Evolutionary conservation across 371 early-diverging fungal genomes (phyloP), one percentile per base, ranked within the genome.

Genomic region (Apophysomyces sp.): DNA sequence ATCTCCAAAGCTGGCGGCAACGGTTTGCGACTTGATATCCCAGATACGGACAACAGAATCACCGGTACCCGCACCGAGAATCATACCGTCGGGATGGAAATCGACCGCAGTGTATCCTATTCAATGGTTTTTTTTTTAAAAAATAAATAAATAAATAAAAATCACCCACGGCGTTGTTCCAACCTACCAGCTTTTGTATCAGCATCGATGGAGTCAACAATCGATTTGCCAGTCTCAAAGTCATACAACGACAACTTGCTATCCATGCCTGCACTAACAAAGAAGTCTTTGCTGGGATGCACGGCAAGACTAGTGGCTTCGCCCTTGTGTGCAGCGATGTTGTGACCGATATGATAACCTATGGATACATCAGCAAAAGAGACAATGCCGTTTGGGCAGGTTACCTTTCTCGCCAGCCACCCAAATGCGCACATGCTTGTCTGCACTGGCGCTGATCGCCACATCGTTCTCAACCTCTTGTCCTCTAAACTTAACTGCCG

Each of bases 51-150:
- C 84, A 40, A 70, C 66, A 13, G 87, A 81, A 55, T 92, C 87
- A 29, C 69, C 55, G 0, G 89, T 87, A 58, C 92, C 95, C n/a
- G 89, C 83, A 18, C 85, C 95, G 37, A 93, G 68, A 58, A 94
- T 80, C 57, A 89, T 73, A 67, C 94, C 96, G 69, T 96, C 96
- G 7, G 96, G 96, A 77, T 96, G 96, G 83, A 93, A 91, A 11
- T 84, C 69, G 30, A 86, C 80, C n/a, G 84, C 71, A 5, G 89
- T 78, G 69, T 86, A 91, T 24, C 83, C 90, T 78, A 58, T 16
- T 24, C 27, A n/a, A n/a, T n/a, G n/a, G n/a, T n/a, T n/a, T n/a
- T n/a, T n/a, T n/a, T n/a, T n/a, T n/a, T n/a, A n/a, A n/a, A n/a
- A n/a, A n/a, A n/a, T n/a, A n/a, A n/a, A n/a, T n/a, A n/a, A n/a